Conservation (phyloP, 2,329 filamentous ascomycete species). For the Sporothrix brunneoviolacea region DNA sequence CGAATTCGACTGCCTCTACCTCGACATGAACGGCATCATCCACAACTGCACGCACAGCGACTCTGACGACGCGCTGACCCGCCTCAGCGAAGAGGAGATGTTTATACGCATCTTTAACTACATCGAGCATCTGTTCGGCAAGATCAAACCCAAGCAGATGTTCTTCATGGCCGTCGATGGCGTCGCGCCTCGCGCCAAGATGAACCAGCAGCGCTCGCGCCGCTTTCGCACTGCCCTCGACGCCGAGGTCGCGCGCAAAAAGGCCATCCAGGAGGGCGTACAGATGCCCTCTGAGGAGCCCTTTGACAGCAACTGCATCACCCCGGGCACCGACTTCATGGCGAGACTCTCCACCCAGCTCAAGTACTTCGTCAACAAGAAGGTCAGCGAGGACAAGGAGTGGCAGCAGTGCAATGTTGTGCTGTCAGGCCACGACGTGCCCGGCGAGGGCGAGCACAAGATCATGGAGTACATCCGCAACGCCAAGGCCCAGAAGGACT, state of each 20-base stretch:
- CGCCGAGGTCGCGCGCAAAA: constrained; percentile 81
- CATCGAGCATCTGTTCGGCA: constrained; percentile 96
- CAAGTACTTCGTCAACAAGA: constrained; percentile 98
- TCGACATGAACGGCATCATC: constrained; percentile 99
- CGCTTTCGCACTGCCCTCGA: constrained; percentile 93
- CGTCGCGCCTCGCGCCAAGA: constrained; percentile 94
- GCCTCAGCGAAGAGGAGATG: constrained; percentile 97
- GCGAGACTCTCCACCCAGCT: constrained; percentile 88
- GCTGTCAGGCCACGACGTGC: constrained; percentile 93
- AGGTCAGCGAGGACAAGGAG: constrained; percentile 91
- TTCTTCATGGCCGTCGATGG: constrained; percentile 99
- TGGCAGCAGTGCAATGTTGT: constrained; percentile 98
- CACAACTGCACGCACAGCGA: constrained; percentile 99
- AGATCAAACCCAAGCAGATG: constrained; percentile 96
- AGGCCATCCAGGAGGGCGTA: constrained; percentile 80
- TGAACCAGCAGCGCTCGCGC: constrained; percentile 97
- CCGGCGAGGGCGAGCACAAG: constrained; percentile 97
- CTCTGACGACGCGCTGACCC: constrained; percentile 82
- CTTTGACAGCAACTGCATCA: constrained; percentile 99
- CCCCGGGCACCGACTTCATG: constrained; percentile 95
- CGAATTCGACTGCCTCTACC: constrained; percentile 96
- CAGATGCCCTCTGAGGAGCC: constrained; percentile 92
- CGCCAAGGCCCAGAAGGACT: constrained; percentile 88
- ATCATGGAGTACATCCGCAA: constrained; percentile 99
- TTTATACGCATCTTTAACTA: constrained; percentile 99